These are phyloP conservation scores for Polyporus tsugae DNA, from an alignment of 1,284 basidiomycete genomes.

Conservation along the genomic window DNA sequence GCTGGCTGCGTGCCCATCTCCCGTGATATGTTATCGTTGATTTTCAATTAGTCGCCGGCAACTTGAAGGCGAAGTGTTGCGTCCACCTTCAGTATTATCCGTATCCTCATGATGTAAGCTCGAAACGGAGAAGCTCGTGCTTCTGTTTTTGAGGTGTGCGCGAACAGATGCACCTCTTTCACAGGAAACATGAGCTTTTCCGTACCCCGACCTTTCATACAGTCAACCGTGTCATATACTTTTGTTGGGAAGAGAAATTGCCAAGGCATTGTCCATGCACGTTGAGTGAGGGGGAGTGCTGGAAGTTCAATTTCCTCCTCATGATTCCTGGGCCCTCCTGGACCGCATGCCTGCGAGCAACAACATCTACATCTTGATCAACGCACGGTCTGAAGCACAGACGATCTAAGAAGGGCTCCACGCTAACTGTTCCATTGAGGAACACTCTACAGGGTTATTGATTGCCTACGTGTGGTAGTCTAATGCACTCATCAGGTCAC, in stretches of 20 bases:
- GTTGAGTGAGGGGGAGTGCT: neutral
- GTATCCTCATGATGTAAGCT: neutral
- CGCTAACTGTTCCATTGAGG: neutral
- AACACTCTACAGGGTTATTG: no score
- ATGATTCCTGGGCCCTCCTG: neutral
- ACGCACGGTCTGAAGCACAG: neutral
- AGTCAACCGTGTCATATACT: neutral
- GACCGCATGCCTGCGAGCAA: neutral
- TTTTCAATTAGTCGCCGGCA: neutral
- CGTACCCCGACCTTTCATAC: no score
- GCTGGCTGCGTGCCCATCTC: no score
- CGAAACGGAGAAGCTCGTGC: neutral
- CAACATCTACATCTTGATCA: neutral
- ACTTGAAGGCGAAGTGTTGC: neutral
- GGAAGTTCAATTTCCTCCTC: neutral
- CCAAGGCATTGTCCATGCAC: neutral
- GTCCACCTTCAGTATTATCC: neutral
- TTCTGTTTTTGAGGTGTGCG: neutral
- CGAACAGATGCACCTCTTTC: neutral
- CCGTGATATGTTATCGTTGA: no score
- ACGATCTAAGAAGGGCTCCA: neutral
- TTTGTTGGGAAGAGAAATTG: neutral
- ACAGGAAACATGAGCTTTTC: neutral
- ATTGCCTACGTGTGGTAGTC: neutral
- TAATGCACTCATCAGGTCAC: neutral